phyloP scores from a whole-genome alignment of 495 filamentous ascomycete species.

The Pyrenopolyporus hunteri region DNA sequence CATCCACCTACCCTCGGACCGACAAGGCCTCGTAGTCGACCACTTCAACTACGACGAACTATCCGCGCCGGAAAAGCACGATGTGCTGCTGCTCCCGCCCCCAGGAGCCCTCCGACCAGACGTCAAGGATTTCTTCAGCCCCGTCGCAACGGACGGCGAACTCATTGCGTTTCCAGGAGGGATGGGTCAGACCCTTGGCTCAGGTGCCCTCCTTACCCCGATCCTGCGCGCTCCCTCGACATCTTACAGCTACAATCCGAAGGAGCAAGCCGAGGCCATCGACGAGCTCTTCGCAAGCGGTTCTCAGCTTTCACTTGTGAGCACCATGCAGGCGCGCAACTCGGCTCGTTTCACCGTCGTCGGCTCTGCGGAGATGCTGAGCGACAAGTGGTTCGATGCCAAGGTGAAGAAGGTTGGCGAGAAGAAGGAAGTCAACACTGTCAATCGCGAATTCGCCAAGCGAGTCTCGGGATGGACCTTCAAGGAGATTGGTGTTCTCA shows the following conservation, averaged over 20 bases:
- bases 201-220: slow-evolving; percentile 75
- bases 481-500: slow-evolving; percentile 88
- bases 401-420: slow-evolving; percentile 68
- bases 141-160: slow-evolving; percentile 54
- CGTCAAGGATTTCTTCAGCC: slow-evolving; percentile 80
- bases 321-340: slow-evolving; percentile 87
- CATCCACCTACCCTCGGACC: slow-evolving; percentile 84
- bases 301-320: slow-evolving; percentile 78
- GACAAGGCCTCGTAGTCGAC: slow-evolving; percentile 82
- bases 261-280: slow-evolving; percentile 75
- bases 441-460: slow-evolving; percentile 85
- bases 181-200: slow-evolving; percentile 80
- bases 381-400: slow-evolving; percentile 88
- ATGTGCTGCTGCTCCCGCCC: slow-evolving; percentile 78
- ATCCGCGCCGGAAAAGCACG: slow-evolving; percentile 80
- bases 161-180: slow-evolving; percentile 80
- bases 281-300: slow-evolving; percentile 84
- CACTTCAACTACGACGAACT: slow-evolving; percentile 91
- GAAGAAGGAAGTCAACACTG: slow-evolving; percentile 64
- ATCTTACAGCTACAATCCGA: slow-evolving; percentile 92
- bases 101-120: slow-evolving; percentile 66
- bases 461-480: slow-evolving; percentile 89
- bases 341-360: slow-evolving; percentile 88
- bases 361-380: slow-evolving; percentile 83
- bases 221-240: slow-evolving; percentile 80